Conservation (phyloP, 2,329 filamentous ascomycete genomes). For the Penicillium sp. region DNA sequence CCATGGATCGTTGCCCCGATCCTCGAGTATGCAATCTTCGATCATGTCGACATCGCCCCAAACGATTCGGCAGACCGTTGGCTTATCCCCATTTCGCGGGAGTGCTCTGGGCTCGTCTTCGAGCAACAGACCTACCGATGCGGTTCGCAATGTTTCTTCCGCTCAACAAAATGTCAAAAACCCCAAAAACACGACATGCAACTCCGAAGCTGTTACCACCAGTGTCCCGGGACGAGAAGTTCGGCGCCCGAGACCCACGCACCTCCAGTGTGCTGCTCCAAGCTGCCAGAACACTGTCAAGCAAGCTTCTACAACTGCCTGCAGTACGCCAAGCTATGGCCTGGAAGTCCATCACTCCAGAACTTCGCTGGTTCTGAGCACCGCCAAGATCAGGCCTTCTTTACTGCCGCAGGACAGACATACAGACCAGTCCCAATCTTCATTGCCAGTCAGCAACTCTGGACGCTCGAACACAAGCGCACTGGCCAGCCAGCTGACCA, state of each 20-base stretch:
- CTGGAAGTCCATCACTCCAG: neutral
- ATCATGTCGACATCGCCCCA: neutral
- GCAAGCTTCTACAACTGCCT: neutral
- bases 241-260: neutral
- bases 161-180: neutral
- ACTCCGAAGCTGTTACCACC: neutral
- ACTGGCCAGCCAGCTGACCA: neutral
- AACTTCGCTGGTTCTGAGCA: neutral
- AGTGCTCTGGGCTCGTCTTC: neutral
- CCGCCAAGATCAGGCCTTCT: neutral
- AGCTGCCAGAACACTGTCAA: neutral
- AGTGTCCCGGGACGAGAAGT: neutral
- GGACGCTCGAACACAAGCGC: neutral
- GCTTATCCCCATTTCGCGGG: neutral
- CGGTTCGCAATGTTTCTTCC: neutral
- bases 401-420: neutral
- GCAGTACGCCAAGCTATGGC: neutral
- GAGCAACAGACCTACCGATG: neutral
- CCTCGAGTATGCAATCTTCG: neutral
- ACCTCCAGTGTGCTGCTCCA: neutral
- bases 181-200: neutral
- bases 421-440: neutral
- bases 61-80: neutral
- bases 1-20: too few relatives aligned
- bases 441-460: neutral